Conservation (phyloP, 2,329 filamentous ascomycete species). For the Pochonia chlamydosporia region DNA sequence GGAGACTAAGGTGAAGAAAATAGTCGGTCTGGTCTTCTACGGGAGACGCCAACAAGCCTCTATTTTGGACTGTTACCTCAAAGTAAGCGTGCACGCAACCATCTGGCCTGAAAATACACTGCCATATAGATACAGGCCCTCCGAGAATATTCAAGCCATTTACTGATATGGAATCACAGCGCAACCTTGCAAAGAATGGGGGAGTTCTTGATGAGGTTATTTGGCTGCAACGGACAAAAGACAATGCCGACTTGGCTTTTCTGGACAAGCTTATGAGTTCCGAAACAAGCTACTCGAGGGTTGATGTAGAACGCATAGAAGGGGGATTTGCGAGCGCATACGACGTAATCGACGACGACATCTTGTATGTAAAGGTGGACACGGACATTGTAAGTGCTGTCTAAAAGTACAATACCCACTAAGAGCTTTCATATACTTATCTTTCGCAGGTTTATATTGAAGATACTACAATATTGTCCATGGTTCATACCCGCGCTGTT, state of each 20-base stretch:
- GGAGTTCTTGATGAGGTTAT: slow-evolving; percentile 39
- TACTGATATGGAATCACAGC: slow-evolving; percentile 21
- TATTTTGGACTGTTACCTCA: slow-evolving; percentile 41
- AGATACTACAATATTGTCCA: slow-evolving; percentile 40
- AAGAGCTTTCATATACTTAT: neutral
- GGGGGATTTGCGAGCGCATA: slow-evolving; percentile 31
- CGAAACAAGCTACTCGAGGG: slow-evolving; percentile 31
- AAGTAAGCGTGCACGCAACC: no score
- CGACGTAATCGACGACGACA: slow-evolving; percentile 39
- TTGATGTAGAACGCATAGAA: slow-evolving; percentile 21
- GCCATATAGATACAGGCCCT: no score
- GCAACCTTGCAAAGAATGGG: slow-evolving; percentile 38
- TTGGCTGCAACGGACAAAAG: slow-evolving; percentile 36
- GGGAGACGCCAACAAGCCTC: slow-evolving; percentile 37
- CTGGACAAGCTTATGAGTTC: slow-evolving; percentile 32
- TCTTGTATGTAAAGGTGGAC: slow-evolving; percentile 34
- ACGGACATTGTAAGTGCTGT: slow-evolving; percentile 29
- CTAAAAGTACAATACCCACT: neutral
- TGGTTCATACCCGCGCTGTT: slow-evolving; percentile 40
- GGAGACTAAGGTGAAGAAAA: slow-evolving; percentile 15
- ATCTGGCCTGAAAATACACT: no score
- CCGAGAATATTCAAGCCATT: no score
- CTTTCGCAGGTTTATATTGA: slow-evolving; percentile 22
- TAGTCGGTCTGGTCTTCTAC: slow-evolving; percentile 42
- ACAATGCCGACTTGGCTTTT: slow-evolving; percentile 11